A percentile compares a stretch with the other conserved stretches of the same genome.
These are phyloP conservation scores for Pseudopithomyces maydicus DNA, from an alignment of 2,329 filamentous ascomycete genomes.

Conservation along the genomic window DNA sequence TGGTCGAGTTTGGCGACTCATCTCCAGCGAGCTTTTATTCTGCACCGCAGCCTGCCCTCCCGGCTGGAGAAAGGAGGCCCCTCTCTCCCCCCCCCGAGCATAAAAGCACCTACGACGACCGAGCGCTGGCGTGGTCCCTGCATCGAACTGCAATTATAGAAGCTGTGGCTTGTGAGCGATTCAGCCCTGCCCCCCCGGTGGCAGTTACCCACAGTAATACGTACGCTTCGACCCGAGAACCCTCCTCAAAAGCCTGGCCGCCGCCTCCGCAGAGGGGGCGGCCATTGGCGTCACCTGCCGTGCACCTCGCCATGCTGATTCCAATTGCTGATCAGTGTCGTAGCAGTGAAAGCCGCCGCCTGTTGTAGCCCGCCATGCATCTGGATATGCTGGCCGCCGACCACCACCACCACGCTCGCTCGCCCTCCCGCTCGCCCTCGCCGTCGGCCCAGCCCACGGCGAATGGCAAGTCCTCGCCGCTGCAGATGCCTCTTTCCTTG, in stretches of 20 bases:
- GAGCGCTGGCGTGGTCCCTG: neutral
- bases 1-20: neutral
- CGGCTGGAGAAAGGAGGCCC: no score
- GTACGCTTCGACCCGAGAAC: neutral
- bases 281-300: neutral
- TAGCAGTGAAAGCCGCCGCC: conserved; percentile 24
- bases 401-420: conserved; percentile 17
- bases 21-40: neutral
- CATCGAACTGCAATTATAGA: conserved; percentile 6
- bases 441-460: conserved; percentile 22
- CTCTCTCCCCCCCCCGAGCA: neutral
- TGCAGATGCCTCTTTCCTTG: conserved; percentile 43
- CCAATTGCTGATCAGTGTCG: conserved; percentile 9
- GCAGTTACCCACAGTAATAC: conserved; percentile 3
- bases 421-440: conserved; percentile 26
- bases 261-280: neutral
- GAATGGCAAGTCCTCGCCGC: conserved; percentile 28
- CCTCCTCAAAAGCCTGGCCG: conserved; percentile 5
- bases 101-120: neutral
- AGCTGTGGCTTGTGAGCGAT: conserved; percentile 6
- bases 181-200: neutral
- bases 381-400: conserved; percentile 46
- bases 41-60: no score
- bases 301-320: conserved; percentile 6
- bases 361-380: conserved; percentile 33